Evolutionary conservation across 192 early-diverging fungal species (phyloP), one percentile per base, ranked within the genome.

Genomic region (Coemansia sp.): DNA sequence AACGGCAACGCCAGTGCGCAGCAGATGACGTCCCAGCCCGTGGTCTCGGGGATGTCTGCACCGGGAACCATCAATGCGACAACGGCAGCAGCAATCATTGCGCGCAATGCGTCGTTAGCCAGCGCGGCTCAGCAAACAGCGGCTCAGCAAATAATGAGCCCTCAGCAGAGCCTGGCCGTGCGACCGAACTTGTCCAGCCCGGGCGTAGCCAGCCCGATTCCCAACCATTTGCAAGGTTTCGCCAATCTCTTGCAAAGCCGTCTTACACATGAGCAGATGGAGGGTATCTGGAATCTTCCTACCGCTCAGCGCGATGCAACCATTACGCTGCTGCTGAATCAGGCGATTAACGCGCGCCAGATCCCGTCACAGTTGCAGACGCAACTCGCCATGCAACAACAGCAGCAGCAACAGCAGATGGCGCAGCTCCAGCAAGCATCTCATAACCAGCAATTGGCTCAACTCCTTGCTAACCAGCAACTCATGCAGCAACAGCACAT

Each of bases 91-190:
- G 63, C 44, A 34, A 36, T 67, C 37, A 60, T 69, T 37, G 60
- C 68, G 9, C 60, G 59, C 34, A 69, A 37, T 21, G 58, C 42
- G 7, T 31, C 73, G 3, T 12, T 60, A 19, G 44, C 59, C 10
- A 44, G 44, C 27, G 38, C 34, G 25, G 46, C 21, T 0, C 64
- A 34, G 38, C 69, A 2, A 19, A 55, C 57, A 1, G 34, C 62
- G 14, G 73, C 57, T 1, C 77, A 71, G 63, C 72, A 74, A 48
- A 73, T 80, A 11, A 63, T 80, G 70, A 80, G 78, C 36, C 73
- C 78, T 9, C 70, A 64, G 67, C 78, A 80, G 48, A 62, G 60
- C n/a, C 60, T 48, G 39, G 70, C 68, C 0, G 73, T 62, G 27
- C 73, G 73, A 19, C 78, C 78, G 1, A 60, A 44, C 5, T 38